These are phyloP conservation scores for Houttuynia cordata DNA, from an alignment of 164 flowering plant species.

Conservation along the genomic window DNA sequence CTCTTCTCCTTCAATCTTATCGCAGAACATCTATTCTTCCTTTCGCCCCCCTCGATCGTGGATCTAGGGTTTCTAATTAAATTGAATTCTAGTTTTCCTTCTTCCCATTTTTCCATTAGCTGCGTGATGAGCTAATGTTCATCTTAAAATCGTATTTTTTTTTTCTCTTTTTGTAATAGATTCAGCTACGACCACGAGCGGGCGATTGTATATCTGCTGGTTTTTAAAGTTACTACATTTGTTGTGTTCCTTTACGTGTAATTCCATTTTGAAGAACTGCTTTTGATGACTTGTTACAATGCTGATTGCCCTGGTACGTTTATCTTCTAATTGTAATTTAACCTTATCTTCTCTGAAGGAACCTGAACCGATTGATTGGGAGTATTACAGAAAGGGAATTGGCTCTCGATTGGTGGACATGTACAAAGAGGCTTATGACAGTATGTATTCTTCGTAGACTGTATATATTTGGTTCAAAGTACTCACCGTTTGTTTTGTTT, in stretches of 20 bases:
- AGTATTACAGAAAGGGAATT: slow-evolving; percentile 83
- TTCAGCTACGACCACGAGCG: not conserved
- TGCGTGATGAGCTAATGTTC: not conserved
- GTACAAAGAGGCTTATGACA: slow-evolving; percentile 90
- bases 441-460: slow-evolving; percentile 27
- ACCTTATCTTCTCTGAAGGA: slow-evolving; percentile 36
- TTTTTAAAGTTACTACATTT: not conserved
- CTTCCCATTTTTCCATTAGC: not conserved
- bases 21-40: not conserved
- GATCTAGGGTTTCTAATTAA: not conserved
- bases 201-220: not conserved
- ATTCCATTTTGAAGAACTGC: too few relatives aligned
- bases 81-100: not conserved
- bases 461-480: too few relatives aligned
- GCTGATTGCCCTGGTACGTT: too few relatives aligned
- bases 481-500: not conserved
- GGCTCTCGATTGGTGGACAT: slow-evolving; percentile 86
- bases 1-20: not conserved
- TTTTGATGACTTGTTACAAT: too few relatives aligned
- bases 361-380: slow-evolving; percentile 97
- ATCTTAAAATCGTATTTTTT: not conserved
- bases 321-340: not conserved
- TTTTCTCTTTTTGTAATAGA: too few relatives aligned
- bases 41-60: not conserved
- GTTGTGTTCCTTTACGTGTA: too few relatives aligned